Conservation (phyloP, 306 rosid species). For the Carpinus fangiana region DNA sequence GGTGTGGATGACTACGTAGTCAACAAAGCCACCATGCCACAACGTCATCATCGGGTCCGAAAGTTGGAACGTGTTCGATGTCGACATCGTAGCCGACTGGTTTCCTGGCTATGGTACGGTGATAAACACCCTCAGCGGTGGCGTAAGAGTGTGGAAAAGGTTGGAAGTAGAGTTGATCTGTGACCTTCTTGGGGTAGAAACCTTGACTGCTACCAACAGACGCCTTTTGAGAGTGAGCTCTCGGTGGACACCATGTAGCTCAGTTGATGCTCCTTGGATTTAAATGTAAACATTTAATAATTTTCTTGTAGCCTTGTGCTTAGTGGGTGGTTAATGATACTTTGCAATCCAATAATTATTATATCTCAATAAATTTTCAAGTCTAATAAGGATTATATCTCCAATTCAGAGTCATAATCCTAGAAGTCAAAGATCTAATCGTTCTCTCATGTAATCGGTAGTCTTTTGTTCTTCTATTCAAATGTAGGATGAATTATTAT, state of each 20-base stretch:
- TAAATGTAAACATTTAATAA: too few relatives aligned
- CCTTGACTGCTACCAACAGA: constrained; percentile 43
- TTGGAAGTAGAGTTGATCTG: constrained; percentile 30
- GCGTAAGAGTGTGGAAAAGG: constrained; percentile 43
- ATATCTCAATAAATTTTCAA: too few relatives aligned
- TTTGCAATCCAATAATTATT: neutral
- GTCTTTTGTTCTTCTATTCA: too few relatives aligned
- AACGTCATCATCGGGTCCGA: constrained; percentile 44
- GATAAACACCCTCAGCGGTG: constrained; percentile 45
- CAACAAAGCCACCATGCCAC: constrained; percentile 68
- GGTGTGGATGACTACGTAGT: constrained; percentile 80
- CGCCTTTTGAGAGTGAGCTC: constrained; percentile 1
- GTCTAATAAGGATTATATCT: too few relatives aligned
- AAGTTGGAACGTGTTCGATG: constrained; percentile 45
- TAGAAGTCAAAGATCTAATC: too few relatives aligned
- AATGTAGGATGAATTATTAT: too few relatives aligned
- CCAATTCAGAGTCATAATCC: too few relatives aligned
- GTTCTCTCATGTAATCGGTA: too few relatives aligned
- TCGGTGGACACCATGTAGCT: constrained; percentile 15
- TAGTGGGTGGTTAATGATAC: neutral
- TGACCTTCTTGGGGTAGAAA: constrained; percentile 31
- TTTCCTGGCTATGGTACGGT: constrained; percentile 38
- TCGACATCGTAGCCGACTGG: constrained; percentile 34
- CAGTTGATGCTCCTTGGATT: neutral
- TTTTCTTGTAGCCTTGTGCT: neutral